phyloP scores from a whole-genome alignment of 148 eudicot genomes.

The Cornus controversa region DNA sequence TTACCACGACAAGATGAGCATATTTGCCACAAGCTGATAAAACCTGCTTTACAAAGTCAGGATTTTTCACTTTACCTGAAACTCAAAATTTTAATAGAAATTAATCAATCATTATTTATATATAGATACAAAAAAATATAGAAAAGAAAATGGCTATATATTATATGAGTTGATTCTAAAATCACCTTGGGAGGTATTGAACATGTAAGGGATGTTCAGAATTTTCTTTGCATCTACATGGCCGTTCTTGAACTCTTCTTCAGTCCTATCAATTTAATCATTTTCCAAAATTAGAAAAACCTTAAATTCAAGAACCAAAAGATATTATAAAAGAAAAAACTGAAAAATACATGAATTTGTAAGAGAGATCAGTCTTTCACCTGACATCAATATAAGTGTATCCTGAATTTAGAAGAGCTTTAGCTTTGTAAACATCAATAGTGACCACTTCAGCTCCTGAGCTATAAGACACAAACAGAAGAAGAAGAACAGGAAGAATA shows the following conservation, averaged over 20 bases:
- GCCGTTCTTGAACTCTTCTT: constrained; percentile 56
- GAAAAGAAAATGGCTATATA: too few species aligned
- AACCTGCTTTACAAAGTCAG: constrained; percentile 57
- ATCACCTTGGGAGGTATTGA: constrained; percentile 53
- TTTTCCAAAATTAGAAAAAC: too few species aligned
- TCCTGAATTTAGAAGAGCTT: too few species aligned
- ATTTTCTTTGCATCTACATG: constrained; percentile 37
- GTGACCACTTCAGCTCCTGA: too few species aligned
- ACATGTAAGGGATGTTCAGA: constrained; percentile 67
- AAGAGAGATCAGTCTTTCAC: too few species aligned
- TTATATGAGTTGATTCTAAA: not conserved
- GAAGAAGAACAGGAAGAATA: too few species aligned
- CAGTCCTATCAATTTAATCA: constrained; percentile 41
- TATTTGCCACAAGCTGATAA: constrained; percentile 38
- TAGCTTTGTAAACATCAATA: too few species aligned
- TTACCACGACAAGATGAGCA: constrained; percentile 38
- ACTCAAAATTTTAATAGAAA: not conserved
- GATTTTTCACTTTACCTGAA: constrained; percentile 67
- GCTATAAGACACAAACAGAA: too few species aligned
- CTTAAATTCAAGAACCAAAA: too few species aligned
- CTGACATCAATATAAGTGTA: too few species aligned
- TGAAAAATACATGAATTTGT: too few species aligned
- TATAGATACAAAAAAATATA: not conserved
- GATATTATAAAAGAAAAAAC: too few species aligned
- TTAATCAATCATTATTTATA: not conserved